phyloP scores from a whole-genome alignment of 2,329 filamentous ascomycete genomes.

The Paecilomyces sp. region DNA sequence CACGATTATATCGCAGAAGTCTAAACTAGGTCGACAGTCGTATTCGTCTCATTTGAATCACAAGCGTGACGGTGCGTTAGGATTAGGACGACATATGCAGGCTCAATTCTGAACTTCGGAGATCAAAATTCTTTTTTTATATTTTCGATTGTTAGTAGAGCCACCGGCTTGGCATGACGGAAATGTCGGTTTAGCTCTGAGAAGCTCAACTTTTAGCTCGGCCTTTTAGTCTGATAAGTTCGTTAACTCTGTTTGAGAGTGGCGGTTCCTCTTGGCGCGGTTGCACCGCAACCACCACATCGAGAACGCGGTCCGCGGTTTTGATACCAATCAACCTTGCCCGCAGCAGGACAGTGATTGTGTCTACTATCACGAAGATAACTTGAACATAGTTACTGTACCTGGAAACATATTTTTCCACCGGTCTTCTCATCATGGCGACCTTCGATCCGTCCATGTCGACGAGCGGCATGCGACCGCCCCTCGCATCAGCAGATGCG shows the following conservation, averaged over 20 bases:
- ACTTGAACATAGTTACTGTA: neutral
- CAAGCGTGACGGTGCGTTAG: neutral
- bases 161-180: neutral
- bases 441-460: slow-evolving; percentile 52
- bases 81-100: neutral
- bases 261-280: slow-evolving; percentile 3
- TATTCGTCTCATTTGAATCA: neutral
- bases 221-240: neutral
- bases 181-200: neutral
- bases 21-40: neutral
- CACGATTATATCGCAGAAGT: slow-evolving; percentile 5
- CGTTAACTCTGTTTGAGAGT: neutral
- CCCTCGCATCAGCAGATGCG: slow-evolving; percentile 44
- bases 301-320: neutral
- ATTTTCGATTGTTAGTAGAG: neutral
- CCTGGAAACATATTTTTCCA: neutral
- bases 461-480: slow-evolving; percentile 46
- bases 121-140: neutral
- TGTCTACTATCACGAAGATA: neutral
- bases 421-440: neutral
- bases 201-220: neutral
- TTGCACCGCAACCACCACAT: slow-evolving; percentile 24
- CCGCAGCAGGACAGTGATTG: neutral
- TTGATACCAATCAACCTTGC: neutral
- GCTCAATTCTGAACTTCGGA: neutral